phyloP scores from a whole-genome alignment of 352 stramenopile genomes.

The Globisporangium radiosum region DNA sequence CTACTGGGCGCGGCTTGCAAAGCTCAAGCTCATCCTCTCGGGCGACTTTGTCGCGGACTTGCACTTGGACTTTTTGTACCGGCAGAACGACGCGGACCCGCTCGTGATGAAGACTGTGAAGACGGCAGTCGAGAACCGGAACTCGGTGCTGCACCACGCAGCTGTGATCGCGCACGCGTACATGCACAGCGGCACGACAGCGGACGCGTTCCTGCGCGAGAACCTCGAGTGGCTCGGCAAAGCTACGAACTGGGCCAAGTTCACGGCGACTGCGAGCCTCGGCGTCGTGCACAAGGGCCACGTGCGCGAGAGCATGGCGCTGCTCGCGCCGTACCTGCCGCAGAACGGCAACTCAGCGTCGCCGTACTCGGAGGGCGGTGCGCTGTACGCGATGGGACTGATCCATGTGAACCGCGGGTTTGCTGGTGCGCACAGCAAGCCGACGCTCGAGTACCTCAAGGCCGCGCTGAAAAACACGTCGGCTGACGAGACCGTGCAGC shows the following conservation, averaged over 20 bases:
- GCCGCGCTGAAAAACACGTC: constrained; percentile 78
- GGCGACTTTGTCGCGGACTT: constrained; percentile 91
- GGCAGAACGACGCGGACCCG: constrained; percentile 86
- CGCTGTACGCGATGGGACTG: constrained; percentile 96
- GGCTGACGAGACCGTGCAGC: constrained; percentile 96
- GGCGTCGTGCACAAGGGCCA: constrained; percentile 98
- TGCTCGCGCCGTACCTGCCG: constrained; percentile 97
- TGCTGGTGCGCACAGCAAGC: constrained; percentile 73
- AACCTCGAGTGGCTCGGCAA: constrained; percentile 99
- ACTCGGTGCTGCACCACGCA: constrained; percentile 97
- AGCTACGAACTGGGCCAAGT: constrained; percentile 99
- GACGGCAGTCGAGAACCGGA: constrained; percentile 90
- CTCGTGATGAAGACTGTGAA: constrained; percentile 94
- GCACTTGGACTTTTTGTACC: constrained; percentile 91
- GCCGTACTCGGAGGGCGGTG: constrained; percentile 96
- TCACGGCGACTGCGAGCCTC: constrained; percentile 96
- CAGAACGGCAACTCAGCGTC: constrained; percentile 80
- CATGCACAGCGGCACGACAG: constrained; percentile 97
- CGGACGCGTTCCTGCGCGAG: constrained; percentile 96
- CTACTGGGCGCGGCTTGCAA: constrained; percentile 80
- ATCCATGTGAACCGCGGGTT: constrained; percentile 97
- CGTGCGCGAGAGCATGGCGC: constrained; percentile 96
- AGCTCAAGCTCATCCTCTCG: constrained; percentile 83
- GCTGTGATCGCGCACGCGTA: constrained; percentile 96
- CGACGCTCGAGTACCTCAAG: constrained; percentile 82